phyloP scores from a whole-genome alignment of 2,329 filamentous ascomycete genomes.

The Fusarium sp. region DNA sequence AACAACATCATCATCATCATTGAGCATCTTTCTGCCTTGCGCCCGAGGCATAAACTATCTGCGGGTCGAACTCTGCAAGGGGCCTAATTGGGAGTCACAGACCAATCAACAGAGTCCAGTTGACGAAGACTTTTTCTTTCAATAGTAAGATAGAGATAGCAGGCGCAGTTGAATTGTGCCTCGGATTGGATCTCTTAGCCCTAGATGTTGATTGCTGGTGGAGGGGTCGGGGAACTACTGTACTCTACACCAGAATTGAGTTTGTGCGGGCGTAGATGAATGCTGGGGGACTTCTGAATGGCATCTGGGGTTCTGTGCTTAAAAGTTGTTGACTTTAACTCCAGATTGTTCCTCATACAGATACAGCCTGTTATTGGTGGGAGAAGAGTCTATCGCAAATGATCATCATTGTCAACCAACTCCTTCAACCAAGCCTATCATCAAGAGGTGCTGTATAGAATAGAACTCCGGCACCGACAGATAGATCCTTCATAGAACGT shows the following conservation, averaged over 20 bases:
- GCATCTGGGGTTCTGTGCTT: background rate
- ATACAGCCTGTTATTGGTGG: constrained; percentile 13
- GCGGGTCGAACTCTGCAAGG: constrained; percentile 40
- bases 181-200: constrained; percentile 9
- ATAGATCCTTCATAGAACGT: constrained; percentile 1
- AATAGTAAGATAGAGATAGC: constrained; percentile 15
- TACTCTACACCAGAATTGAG: constrained; percentile 16
- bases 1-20: background rate
- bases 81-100: constrained; percentile 6
- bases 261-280: constrained; percentile 19
- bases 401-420: background rate
- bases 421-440: background rate
- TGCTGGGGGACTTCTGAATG: background rate
- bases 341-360: background rate
- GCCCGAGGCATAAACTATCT: constrained; percentile 32
- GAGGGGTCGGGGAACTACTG: constrained; percentile 11
- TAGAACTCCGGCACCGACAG: constrained; percentile 27
- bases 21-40: constrained; percentile 33
- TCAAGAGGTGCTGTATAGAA: background rate
- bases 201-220: constrained; percentile 12
- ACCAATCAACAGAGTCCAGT: constrained; percentile 31
- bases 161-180: constrained; percentile 23
- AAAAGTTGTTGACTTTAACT: constrained; percentile 11
- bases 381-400: background rate
- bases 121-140: constrained; percentile 16